Evolutionary conservation across 1,284 basidiomycete species (phyloP).

Genomic region (Mixia osmundae): DNA sequence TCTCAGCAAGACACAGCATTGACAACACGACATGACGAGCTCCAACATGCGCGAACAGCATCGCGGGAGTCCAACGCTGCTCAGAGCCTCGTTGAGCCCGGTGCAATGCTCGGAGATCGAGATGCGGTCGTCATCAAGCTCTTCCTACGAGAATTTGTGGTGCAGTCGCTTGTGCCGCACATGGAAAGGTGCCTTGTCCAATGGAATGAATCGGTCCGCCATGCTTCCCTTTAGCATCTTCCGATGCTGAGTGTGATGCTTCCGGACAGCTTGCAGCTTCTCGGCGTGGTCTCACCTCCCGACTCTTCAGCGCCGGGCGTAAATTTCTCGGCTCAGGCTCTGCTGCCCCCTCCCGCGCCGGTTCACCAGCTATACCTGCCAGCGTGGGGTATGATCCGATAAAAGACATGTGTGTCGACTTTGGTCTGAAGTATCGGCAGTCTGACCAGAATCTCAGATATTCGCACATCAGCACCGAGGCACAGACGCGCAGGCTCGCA

Average conservation of each 20-base stretch:
- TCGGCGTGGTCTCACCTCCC: constrained; percentile 62
- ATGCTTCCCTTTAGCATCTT: background rate
- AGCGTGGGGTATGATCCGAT: constrained; percentile 14
- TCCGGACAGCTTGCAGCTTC: constrained; percentile 44
- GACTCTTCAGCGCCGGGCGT: constrained; percentile 48
- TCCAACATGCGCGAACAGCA: too few species aligned
- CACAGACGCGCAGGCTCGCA: constrained; percentile 41
- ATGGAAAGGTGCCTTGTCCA: constrained; percentile 85
- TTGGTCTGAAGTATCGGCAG: background rate
- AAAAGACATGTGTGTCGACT: constrained; percentile 16
- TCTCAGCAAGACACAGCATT: too few species aligned
- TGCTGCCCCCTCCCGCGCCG: constrained; percentile 18
- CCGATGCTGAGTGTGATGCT: background rate
- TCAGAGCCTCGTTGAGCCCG: background rate
- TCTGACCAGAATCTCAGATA: constrained; percentile 25
- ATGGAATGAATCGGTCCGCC: constrained; percentile 65
- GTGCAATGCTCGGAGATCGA: constrained; percentile 32
- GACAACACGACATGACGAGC: too few species aligned
- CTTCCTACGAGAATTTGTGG: constrained; percentile 71
- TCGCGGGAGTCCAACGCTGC: background rate
- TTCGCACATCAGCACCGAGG: constrained; percentile 24
- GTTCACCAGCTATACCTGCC: background rate
- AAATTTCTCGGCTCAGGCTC: constrained; percentile 25
- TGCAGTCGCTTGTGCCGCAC: constrained; percentile 79
- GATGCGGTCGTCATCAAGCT: constrained; percentile 59